phyloP scores from a whole-genome alignment of 768 basidiomycete genomes.

The Termitomyces heimii region DNA sequence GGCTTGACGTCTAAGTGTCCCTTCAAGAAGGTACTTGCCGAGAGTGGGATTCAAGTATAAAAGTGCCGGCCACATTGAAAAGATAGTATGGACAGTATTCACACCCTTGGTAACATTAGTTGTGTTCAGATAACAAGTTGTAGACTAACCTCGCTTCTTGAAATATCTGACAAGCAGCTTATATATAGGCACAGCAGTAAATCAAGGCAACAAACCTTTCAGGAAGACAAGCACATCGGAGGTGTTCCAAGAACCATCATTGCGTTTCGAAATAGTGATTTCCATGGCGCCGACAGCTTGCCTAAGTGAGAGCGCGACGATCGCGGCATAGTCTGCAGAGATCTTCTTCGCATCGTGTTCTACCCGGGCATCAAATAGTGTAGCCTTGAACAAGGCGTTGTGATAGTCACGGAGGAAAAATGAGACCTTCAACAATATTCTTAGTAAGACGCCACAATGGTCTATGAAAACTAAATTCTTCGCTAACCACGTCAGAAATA shows the following conservation, averaged over 20 bases:
- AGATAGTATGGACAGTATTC: slow-evolving; percentile 49
- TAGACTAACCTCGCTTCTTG: slow-evolving; percentile 45
- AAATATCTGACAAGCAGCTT: slow-evolving; percentile 36
- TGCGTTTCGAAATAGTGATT: slow-evolving; percentile 44
- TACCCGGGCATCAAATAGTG: slow-evolving; percentile 40
- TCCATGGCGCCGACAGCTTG: slow-evolving; percentile 51
- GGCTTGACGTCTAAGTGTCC: slow-evolving; percentile 59
- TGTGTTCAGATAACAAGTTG: not conserved
- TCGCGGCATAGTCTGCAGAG: slow-evolving; percentile 41
- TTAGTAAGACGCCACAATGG: not conserved
- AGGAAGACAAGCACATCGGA: slow-evolving; percentile 49
- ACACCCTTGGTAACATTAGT: slow-evolving; percentile 24
- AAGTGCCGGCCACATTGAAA: slow-evolving; percentile 43
- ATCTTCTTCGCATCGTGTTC: slow-evolving; percentile 39
- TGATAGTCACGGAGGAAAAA: slow-evolving; percentile 39
- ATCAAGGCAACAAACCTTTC: slow-evolving; percentile 33
- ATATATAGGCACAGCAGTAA: not conserved
- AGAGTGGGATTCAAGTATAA: slow-evolving; percentile 49
- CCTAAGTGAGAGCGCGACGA: slow-evolving; percentile 48
- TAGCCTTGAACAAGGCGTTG: slow-evolving; percentile 36
- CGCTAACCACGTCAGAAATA: slow-evolving; percentile 25
- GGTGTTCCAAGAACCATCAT: slow-evolving; percentile 42
- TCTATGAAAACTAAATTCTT: not conserved
- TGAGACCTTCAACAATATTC: slow-evolving; percentile 21
- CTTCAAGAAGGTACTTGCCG: slow-evolving; percentile 53